A percentile compares a stretch with the other conserved stretches of the same genome.
phyloP scores from a whole-genome alignment of 495 filamentous ascomycete genomes.

The Tuber indicum region DNA sequence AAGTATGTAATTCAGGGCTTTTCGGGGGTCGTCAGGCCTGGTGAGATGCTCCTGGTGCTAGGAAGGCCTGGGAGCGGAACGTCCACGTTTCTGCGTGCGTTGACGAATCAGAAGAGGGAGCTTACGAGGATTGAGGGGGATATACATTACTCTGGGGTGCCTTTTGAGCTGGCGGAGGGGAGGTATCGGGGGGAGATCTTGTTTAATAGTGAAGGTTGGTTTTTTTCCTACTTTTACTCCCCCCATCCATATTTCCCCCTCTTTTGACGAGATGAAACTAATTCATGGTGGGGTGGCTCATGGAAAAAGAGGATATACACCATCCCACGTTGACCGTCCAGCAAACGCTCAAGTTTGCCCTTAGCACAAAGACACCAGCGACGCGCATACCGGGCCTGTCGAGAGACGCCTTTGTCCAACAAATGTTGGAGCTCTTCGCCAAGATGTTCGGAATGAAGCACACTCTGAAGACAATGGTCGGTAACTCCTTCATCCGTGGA shows the following conservation, averaged over 20 bases:
- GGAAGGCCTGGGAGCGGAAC: conserved; percentile 66
- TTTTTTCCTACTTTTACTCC: neutral
- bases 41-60: conserved; percentile 76
- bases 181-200: conserved; percentile 60
- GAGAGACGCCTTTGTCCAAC: conserved; percentile 45
- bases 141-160: conserved; percentile 43
- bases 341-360: conserved; percentile 57
- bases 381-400: conserved; percentile 47
- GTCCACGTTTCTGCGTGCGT: conserved; percentile 66
- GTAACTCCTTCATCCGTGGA: conserved; percentile 73
- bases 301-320: conserved; percentile 52
- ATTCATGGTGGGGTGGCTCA: neutral
- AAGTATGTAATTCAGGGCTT: conserved; percentile 62
- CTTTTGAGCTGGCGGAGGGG: conserved; percentile 51
- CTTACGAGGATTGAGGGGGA: conserved; percentile 40
- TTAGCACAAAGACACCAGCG: conserved; percentile 50
- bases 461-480: conserved; percentile 75
- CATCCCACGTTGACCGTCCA: conserved; percentile 62
- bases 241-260: neutral
- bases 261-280: neutral
- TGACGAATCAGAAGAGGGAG: conserved; percentile 60
- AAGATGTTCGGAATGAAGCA: conserved; percentile 74
- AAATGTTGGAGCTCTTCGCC: conserved; percentile 46
- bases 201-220: conserved; percentile 52
- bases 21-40: conserved; percentile 63